Evolutionary conservation across 805 yeast species (phyloP).

Genomic region (Spathaspora boniae): DNA sequence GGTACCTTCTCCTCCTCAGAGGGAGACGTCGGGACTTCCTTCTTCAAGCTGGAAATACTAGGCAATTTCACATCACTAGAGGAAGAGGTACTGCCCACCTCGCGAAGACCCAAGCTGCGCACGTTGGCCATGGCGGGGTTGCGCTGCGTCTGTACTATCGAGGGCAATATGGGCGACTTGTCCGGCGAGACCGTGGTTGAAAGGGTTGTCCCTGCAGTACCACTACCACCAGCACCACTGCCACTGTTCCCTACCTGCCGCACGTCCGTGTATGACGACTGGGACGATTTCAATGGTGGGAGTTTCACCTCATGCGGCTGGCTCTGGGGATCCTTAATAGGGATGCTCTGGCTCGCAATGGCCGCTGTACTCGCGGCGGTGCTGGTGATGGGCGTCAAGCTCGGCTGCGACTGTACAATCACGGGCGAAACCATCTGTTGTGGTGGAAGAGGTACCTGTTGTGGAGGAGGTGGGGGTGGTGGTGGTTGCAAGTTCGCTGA

Average conservation of each 20-base stretch:
- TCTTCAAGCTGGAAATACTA: constrained; percentile 4
- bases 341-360: constrained; percentile 8
- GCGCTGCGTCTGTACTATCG: constrained; percentile 4
- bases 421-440: constrained; percentile 6
- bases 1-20: constrained; percentile 10
- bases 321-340: not conserved
- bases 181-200: constrained; percentile 5
- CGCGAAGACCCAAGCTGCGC: constrained; percentile 5
- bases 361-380: constrained; percentile 9
- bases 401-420: constrained; percentile 7
- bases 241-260: constrained; percentile 1
- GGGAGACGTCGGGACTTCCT: constrained; percentile 2
- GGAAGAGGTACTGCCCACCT: constrained; percentile 4
- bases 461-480: not conserved
- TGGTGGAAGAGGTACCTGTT: constrained; percentile 6
- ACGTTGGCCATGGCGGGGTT: constrained; percentile 4
- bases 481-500: constrained; percentile 8
- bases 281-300: not conserved
- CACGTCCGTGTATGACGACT: constrained; percentile 7
- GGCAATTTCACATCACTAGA: constrained; percentile 10
- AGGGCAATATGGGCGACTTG: constrained; percentile 11
- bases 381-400: constrained; percentile 8
- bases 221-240: not conserved
- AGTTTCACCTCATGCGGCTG: not conserved
- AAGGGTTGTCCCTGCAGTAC: not conserved